These are phyloP conservation scores for Sporothrix euskadiensis DNA, from an alignment of 2,329 filamentous ascomycete species.

Conservation along the genomic window DNA sequence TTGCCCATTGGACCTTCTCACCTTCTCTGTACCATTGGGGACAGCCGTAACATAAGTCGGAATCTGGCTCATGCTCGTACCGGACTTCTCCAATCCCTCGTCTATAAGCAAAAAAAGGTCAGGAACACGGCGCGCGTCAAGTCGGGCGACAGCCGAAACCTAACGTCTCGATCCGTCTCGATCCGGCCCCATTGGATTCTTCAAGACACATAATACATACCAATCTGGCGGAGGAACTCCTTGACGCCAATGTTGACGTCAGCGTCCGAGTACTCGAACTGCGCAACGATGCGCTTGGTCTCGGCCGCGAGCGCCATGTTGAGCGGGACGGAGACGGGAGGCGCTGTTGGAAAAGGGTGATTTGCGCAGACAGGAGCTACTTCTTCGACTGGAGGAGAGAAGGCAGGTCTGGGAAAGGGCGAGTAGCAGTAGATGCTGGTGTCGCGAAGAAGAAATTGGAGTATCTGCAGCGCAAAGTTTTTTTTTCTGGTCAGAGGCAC, in stretches of 20 bases:
- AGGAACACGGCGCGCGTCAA: neutral
- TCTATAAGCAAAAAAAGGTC: constrained; percentile 48
- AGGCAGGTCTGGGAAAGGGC: constrained; percentile 39
- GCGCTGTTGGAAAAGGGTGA: constrained; percentile 55
- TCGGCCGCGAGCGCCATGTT: constrained; percentile 67
- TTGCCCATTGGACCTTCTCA: constrained; percentile 40
- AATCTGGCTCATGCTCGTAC: constrained; percentile 87
- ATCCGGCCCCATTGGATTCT: neutral
- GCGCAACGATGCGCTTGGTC: constrained; percentile 74
- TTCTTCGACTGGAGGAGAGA: constrained; percentile 47
- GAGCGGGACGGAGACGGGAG: constrained; percentile 57
- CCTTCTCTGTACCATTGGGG: constrained; percentile 97
- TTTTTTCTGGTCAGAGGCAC: constrained; percentile 15
- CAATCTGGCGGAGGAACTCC: constrained; percentile 86
- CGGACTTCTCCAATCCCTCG: constrained; percentile 76
- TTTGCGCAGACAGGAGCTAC: constrained; percentile 54
- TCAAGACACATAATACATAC: constrained; percentile 42
- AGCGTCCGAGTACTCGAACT: constrained; percentile 81
- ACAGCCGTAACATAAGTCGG: constrained; percentile 95
- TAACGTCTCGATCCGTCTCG: neutral
- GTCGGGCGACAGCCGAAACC: neutral
- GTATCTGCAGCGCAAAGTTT: constrained; percentile 23
- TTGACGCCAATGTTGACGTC: constrained; percentile 77
- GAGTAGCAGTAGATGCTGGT: constrained; percentile 48
- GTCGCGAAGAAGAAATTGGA: constrained; percentile 55